Percentiles rank a stretch among this genome's conserved stretches.
Evolutionary conservation across 805 yeast species (phyloP).

Genomic region (Hanseniaspora hatyaiensis): DNA sequence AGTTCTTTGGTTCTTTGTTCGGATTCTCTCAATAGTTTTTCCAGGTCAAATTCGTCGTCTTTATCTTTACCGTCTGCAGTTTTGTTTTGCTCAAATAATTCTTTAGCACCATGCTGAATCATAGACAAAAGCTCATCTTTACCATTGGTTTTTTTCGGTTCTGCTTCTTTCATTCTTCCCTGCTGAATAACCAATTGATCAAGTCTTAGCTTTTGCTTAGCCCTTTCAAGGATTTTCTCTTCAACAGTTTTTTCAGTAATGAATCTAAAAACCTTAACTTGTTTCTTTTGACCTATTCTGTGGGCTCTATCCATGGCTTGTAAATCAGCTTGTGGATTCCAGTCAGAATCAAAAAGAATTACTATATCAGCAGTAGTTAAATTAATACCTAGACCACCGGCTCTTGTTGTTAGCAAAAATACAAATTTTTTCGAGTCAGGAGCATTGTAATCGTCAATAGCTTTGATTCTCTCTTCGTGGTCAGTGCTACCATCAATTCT

Average conservation of each 20-base stretch:
- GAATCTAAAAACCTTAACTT: slow-evolving; percentile 66
- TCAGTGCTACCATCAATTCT: slow-evolving; percentile 78
- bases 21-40: slow-evolving; percentile 46
- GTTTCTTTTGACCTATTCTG: slow-evolving; percentile 77
- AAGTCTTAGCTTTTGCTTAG: slow-evolving; percentile 63
- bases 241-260: slow-evolving; percentile 75
- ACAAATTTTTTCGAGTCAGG: slow-evolving; percentile 62
- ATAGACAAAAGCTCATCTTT: slow-evolving; percentile 66
- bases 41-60: slow-evolving; percentile 45
- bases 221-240: slow-evolving; percentile 70
- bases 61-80: slow-evolving; percentile 27
- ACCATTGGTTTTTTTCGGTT: slow-evolving; percentile 30
- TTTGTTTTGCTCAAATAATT: slow-evolving; percentile 34
- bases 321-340: slow-evolving; percentile 84
- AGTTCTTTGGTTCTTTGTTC: slow-evolving; percentile 53
- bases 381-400: slow-evolving; percentile 83
- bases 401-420: slow-evolving; percentile 71
- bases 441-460: slow-evolving; percentile 70
- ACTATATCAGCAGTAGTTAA: slow-evolving; percentile 73
- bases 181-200: slow-evolving; percentile 79
- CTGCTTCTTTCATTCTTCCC: slow-evolving; percentile 36
- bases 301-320: slow-evolving; percentile 88
- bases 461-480: slow-evolving; percentile 60
- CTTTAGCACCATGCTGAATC: slow-evolving; percentile 77
- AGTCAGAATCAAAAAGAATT: slow-evolving; percentile 64